Percentiles rank a stretch among this genome's conserved stretches.
Conservation (phyloP, 345 rosid genomes). For the Brassica juncea region DNA sequence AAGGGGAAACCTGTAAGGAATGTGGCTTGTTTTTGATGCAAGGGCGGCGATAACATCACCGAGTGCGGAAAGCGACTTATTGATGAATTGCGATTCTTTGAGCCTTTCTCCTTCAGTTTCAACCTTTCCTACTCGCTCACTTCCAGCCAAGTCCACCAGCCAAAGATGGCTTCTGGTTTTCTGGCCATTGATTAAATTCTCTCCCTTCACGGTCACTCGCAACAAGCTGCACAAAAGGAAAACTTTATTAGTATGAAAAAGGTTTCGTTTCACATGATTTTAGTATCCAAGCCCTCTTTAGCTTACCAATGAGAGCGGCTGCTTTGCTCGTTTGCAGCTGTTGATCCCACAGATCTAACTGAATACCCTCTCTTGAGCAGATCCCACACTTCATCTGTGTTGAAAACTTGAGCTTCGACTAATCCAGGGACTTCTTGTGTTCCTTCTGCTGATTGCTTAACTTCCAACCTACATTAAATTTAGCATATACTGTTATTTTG, state of each 20-base stretch:
- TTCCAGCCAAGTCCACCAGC: not conserved
- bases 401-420: not conserved
- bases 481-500: not conserved
- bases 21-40: constrained; percentile 2
- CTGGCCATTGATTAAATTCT: not conserved
- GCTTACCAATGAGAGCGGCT: constrained; percentile 5
- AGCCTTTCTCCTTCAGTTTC: constrained; percentile 1
- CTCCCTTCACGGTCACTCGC: not conserved
- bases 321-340: constrained; percentile 2
- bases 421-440: not conserved
- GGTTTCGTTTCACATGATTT: not conserved
- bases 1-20: not conserved
- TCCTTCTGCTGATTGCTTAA: constrained; percentile 3
- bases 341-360: not conserved
- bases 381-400: constrained; percentile 1
- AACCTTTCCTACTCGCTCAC: constrained; percentile 4
- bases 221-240: not conserved
- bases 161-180: constrained; percentile 3
- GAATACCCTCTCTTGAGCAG: not conserved
- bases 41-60: not conserved
- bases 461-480: not conserved
- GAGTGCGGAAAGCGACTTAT: not conserved
- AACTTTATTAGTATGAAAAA: not conserved
- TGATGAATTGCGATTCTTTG: not conserved
- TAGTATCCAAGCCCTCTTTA: not conserved